These are phyloP conservation scores for Boletellus deceptivus DNA, from an alignment of 1,284 basidiomycete species.

Conservation along the genomic window DNA sequence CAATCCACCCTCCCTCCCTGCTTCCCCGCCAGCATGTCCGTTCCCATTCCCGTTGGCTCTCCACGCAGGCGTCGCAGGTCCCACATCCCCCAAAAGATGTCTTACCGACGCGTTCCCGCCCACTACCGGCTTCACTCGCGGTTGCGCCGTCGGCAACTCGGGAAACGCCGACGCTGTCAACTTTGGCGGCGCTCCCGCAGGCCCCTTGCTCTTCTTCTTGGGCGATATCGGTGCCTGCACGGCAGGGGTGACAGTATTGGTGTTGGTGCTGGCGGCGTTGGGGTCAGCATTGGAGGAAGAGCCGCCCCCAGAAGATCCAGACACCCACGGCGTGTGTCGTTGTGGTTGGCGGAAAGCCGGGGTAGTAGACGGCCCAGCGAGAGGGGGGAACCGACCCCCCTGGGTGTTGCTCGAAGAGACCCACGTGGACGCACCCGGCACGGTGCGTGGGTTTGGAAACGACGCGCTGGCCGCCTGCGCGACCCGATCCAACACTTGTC, in stretches of 20 bases:
- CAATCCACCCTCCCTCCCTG: no score
- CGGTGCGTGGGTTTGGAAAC: constrained; percentile 38
- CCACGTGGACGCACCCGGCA: constrained; percentile 19
- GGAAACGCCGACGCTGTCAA: constrained; percentile 69
- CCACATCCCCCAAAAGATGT: constrained; percentile 62
- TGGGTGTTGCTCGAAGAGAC: constrained; percentile 15
- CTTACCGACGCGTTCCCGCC: constrained; percentile 67
- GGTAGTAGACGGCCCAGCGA: constrained; percentile 29
- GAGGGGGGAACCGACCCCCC: constrained; percentile 47
- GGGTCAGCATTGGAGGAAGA: background rate
- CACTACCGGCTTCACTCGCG: constrained; percentile 50
- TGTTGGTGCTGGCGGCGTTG: background rate
- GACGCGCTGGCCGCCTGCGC: constrained; percentile 76
- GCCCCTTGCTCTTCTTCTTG: constrained; percentile 15
- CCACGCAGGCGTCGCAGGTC: constrained; percentile 55
- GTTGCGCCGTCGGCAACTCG: constrained; percentile 52
- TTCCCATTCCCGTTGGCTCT: constrained; percentile 1
- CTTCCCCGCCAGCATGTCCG: background rate
- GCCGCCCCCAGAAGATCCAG: constrained; percentile 26
- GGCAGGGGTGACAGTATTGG: background rate
- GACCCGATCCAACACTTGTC: constrained; percentile 83
- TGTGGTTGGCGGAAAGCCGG: constrained; percentile 35
- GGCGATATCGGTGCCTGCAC: background rate
- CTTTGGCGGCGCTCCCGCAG: constrained; percentile 34
- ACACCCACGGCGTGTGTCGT: constrained; percentile 58